Evolutionary conservation across 78 protist genomes (phyloP).

Genomic region (Corallochytrium limacisporum): DNA sequence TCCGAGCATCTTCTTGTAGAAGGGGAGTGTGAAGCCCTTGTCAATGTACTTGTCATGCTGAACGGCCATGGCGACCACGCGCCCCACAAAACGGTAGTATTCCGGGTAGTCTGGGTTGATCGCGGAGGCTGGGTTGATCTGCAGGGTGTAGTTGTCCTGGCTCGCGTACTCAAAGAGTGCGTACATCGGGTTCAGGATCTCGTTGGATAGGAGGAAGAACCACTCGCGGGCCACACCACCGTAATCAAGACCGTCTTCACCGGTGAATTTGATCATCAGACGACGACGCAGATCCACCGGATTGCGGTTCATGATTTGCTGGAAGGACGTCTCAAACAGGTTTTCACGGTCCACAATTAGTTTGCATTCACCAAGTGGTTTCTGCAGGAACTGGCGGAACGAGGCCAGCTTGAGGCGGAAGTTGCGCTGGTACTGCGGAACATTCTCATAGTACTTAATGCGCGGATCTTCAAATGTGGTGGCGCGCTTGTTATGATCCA

Average conservation of each 20-base stretch:
- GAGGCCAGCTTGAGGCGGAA: background rate
- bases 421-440: constrained; percentile 8
- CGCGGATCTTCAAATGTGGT: constrained; percentile 34
- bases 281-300: background rate
- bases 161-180: constrained; percentile 38
- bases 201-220: constrained; percentile 33
- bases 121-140: constrained; percentile 23
- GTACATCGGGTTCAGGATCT: constrained; percentile 51
- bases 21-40: constrained; percentile 31
- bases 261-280: background rate
- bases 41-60: constrained; percentile 16
- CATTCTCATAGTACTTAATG: background rate
- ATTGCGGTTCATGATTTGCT: background rate
- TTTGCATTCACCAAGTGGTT: background rate
- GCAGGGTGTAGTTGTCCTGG: constrained; percentile 12
- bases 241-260: constrained; percentile 11
- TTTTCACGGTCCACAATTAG: background rate
- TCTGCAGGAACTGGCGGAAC: background rate
- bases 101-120: constrained; percentile 48
- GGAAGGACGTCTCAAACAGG: constrained; percentile 16
- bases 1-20: constrained; percentile 84
- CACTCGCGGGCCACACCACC: constrained; percentile 39
- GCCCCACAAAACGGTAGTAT: constrained; percentile 44
- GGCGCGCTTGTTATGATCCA: constrained; percentile 29
- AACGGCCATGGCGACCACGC: constrained; percentile 50